phyloP scores from a whole-genome alignment of 495 filamentous ascomycete species.

The Polyplosphaeria fusca region DNA sequence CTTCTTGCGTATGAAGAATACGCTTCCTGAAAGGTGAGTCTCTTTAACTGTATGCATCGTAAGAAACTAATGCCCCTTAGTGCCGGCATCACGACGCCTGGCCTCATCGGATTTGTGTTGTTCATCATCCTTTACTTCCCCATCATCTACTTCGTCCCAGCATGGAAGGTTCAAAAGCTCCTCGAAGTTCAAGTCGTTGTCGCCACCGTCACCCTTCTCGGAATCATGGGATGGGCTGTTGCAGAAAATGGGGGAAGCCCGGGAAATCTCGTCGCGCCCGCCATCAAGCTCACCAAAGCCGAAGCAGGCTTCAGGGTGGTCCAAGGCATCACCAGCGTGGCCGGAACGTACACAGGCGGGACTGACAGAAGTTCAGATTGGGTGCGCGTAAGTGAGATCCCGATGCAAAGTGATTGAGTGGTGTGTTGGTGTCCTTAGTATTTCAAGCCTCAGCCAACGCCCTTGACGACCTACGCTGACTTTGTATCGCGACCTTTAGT shows the following conservation, averaged over 20 bases:
- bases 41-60: too few species aligned
- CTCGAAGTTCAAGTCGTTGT: conserved; percentile 31
- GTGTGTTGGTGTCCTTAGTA: too few species aligned
- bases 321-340: conserved; percentile 10
- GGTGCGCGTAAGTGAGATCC: too few species aligned
- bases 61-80: too few species aligned
- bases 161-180: conserved; percentile 32
- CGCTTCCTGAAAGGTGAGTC: conserved; percentile 17
- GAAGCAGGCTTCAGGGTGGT: conserved; percentile 3
- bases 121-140: conserved; percentile 39
- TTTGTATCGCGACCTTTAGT: too few species aligned
- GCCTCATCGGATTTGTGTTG: conserved; percentile 39
- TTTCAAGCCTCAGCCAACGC: too few species aligned
- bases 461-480: too few species aligned
- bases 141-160: conserved; percentile 37
- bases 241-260: conserved; percentile 7
- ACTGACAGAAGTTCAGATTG: conserved; percentile 13
- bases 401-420: too few species aligned
- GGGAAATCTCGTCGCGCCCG: not conserved
- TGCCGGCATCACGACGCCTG: conserved; percentile 34
- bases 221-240: conserved; percentile 38
- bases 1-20: conserved; percentile 39
- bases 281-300: conserved; percentile 3
- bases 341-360: conserved; percentile 10
- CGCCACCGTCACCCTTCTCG: conserved; percentile 27